Base-by-base conservation (phyloP, 1,139 yeast species). In the Pichia sp. region DNA sequence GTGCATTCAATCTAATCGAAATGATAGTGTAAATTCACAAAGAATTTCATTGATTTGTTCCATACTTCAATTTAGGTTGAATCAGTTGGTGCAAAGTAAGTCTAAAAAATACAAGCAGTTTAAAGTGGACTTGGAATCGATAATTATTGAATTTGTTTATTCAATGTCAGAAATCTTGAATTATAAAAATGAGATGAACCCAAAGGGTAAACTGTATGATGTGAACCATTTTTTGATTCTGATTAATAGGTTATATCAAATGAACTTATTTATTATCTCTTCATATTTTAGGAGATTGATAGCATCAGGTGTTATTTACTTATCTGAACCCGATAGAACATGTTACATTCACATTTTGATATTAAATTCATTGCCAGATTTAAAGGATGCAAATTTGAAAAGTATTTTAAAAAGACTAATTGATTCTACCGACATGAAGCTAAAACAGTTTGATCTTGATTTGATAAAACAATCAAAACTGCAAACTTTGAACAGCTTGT, bases 261-360 rank as follows among this genome's bases (percentile, higher is more conserved):
- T 74, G 41, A 72, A 74, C 40, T 60, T 81, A 29, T 70, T 81
- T 33, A 66, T 77, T 1, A 73, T 83, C 3, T 79, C 90, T 0
- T 74, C 85, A 0, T 88, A 87, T 55, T 68, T 87, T 47, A 67
- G 96, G 55, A 77, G 82, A 52, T 65, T 87, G 35, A 87, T 88
- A 43, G 87, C 96, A 4, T 81, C 94, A 1, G 97, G 96, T 4
- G 69, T 85, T 0, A 74, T 87, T 43, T 86, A 83, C 59, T 59
- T 74, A 6, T 64, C 70, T 26, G 56, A 56, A 27, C 62, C 57
- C 27, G 61, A 52, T 50, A 60, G 49, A 51, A 62, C 58, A 50
- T 72, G 68, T 10, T 61, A 65, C 36, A 64, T 68, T 23, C 87
- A 81, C 55, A 57, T 78, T 33, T 53, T 64, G 27, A 69, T 81